These are phyloP conservation scores for Wickerhamomyces xylosicus DNA, from an alignment of 805 yeast species.

Conservation along the genomic window DNA sequence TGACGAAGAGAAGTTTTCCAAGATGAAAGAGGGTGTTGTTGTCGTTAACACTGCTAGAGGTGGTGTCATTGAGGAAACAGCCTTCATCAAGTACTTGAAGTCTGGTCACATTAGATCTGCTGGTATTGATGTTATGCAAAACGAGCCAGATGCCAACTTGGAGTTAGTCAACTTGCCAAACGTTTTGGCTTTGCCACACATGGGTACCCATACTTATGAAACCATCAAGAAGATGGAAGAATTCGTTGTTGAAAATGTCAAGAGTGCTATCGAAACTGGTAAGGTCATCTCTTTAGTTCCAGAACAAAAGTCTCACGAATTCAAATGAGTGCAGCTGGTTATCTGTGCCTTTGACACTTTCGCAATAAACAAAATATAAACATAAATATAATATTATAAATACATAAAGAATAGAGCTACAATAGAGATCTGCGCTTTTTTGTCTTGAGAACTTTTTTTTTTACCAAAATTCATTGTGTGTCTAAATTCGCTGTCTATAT, in stretches of 20 bases:
- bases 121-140: conserved; percentile 70
- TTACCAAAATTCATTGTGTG: no score
- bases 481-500: no score
- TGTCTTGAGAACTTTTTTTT: no score
- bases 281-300: conserved; percentile 73
- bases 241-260: conserved; percentile 60
- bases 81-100: conserved; percentile 44
- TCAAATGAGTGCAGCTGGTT: no score
- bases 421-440: no score
- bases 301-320: conserved; percentile 37
- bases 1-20: conserved; percentile 44
- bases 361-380: no score
- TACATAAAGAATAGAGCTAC: no score
- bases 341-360: no score
- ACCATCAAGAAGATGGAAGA: conserved; percentile 76
- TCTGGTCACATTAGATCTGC: conserved; percentile 56
- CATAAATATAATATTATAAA: no score
- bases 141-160: conserved; percentile 60
- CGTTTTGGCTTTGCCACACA: conserved; percentile 75
- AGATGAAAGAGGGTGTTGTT: conserved; percentile 74
- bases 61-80: conserved; percentile 61
- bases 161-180: conserved; percentile 55
- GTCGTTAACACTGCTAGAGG: conserved; percentile 84
- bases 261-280: conserved; percentile 48
- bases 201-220: conserved; percentile 76